These are phyloP conservation scores for Lasiosphaeria miniovina DNA, from an alignment of 495 filamentous ascomycete species.

Conservation along the genomic window DNA sequence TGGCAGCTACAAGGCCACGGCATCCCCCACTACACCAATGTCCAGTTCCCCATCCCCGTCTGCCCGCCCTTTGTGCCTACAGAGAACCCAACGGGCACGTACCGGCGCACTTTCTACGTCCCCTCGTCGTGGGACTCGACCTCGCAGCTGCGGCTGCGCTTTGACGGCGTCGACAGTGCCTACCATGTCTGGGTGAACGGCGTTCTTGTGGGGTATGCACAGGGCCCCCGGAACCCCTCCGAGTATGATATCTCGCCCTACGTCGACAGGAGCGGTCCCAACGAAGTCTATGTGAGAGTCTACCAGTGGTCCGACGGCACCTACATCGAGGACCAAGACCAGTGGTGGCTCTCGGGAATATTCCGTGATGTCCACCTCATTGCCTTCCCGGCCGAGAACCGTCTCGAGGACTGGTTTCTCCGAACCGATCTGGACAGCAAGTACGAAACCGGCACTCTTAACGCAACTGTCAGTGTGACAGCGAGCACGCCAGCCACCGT, in stretches of 20 bases:
- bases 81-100: conserved; percentile 62
- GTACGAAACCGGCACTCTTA: conserved; percentile 53
- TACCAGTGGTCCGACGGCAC: conserved; percentile 63
- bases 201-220: conserved; percentile 56
- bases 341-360: conserved; percentile 59
- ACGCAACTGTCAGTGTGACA: conserved; percentile 42
- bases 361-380: conserved; percentile 65
- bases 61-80: conserved; percentile 57
- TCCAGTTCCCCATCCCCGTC: conserved; percentile 57
- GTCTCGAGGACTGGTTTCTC: conserved; percentile 59
- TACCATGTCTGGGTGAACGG: conserved; percentile 65
- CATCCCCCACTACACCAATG: conserved; percentile 59
- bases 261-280: conserved; percentile 39
- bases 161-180: conserved; percentile 66
- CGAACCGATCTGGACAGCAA: conserved; percentile 52
- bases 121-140: conserved; percentile 32
- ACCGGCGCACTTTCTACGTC: conserved; percentile 52
- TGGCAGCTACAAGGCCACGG: conserved; percentile 67
- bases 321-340: conserved; percentile 65
- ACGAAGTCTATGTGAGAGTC: conserved; percentile 55
- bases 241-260: conserved; percentile 58
- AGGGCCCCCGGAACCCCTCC: conserved; percentile 60
- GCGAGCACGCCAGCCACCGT: conserved; percentile 29
- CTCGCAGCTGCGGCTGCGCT: conserved; percentile 55
- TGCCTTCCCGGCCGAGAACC: conserved; percentile 46